Base-by-base conservation (phyloP, 164 flowering plant genomes). In the Platanus orientalis region DNA sequence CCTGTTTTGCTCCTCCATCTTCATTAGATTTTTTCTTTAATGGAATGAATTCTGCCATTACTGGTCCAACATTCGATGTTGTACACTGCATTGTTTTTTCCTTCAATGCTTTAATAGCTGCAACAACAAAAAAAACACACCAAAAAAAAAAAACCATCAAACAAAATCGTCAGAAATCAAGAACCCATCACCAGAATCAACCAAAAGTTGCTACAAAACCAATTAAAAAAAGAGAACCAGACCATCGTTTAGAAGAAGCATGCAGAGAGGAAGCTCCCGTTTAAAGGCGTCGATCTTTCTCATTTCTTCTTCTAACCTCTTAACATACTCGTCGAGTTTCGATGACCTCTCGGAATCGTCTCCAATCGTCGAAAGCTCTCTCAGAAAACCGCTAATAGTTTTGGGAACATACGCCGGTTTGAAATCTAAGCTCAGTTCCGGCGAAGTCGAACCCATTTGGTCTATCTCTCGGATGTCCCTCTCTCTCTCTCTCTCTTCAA, bases 231-330 rank as follows among this genome's bases (percentile, higher is more conserved):
- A 69, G 51, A 59, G 2, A 47, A 24, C 42, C 67, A 6, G 40
- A 87, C 92, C 92, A 36, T 84, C 83, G 40, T 67, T 75, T 16
- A 84, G 29, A 21, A 87, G 80, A 11, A 73, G 70, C 79, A 81
- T 77, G 70, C 80, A 80, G 20, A 84, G 76, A 60, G 92, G 92
- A 44, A 87, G 87, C 70, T 87, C 89, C 6, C 92, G 75, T 63
- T 78, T 80, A 44, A 87, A 87, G 36, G 66, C 86, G 19, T 84
- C 83, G 54, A 87, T 80, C 79, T 87, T 87, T 49, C 54, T 67
- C 75, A 71, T 60, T 67, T 87, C 92, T 13, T 77, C 84, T 62
- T 84, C 84, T 67, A 86, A 63, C 19, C 73, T 56, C 2, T 42
- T 39, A 3, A 82, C 59, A 47, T 52, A 80, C 55, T 71, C 81